A percentile compares a stretch with the other conserved stretches of the same genome.
Evolutionary conservation across 352 stramenopile genomes (phyloP).

Genomic region (Achlya hypogyna): DNA sequence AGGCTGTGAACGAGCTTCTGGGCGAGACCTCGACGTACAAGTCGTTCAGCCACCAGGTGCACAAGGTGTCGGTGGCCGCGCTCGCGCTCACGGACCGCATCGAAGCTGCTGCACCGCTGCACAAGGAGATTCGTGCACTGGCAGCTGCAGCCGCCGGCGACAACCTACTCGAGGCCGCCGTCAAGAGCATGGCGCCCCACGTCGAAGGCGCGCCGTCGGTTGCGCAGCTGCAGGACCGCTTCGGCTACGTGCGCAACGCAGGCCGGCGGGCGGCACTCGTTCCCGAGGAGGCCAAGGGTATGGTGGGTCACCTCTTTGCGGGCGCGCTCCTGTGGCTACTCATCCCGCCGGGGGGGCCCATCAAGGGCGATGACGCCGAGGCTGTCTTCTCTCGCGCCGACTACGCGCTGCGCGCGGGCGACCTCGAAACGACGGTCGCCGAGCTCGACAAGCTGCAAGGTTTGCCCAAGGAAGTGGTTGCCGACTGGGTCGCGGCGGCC

Average conservation of each 20-base stretch:
- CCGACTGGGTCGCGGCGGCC: slow-evolving; percentile 63
- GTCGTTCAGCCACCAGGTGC: slow-evolving; percentile 74
- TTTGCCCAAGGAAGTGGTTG: slow-evolving; percentile 53
- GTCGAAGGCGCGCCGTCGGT: slow-evolving; percentile 65
- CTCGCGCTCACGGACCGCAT: slow-evolving; percentile 71
- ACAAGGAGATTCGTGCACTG: slow-evolving; percentile 55
- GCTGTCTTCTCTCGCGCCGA: slow-evolving; percentile 72
- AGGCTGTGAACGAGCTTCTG: slow-evolving; percentile 53
- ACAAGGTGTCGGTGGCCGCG: slow-evolving; percentile 74
- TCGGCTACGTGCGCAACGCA: slow-evolving; percentile 67
- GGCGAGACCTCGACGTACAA: slow-evolving; percentile 74
- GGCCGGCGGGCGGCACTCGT: slow-evolving; percentile 58
- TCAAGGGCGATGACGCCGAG: slow-evolving; percentile 61
- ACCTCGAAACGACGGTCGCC: slow-evolving; percentile 57
- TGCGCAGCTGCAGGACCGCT: slow-evolving; percentile 70
- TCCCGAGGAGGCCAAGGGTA: slow-evolving; percentile 40
- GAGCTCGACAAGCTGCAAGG: slow-evolving; percentile 65
- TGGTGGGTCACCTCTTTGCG: slow-evolving; percentile 65
- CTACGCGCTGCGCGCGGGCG: slow-evolving; percentile 69
- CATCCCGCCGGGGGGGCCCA: slow-evolving; percentile 64
- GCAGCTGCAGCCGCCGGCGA: slow-evolving; percentile 62
- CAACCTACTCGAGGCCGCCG: slow-evolving; percentile 53
- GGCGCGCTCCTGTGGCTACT: slow-evolving; percentile 59
- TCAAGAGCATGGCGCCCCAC: slow-evolving; percentile 51
- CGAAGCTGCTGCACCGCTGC: slow-evolving; percentile 58